A percentile compares a stretch with the other conserved stretches of the same genome.
These are phyloP conservation scores for Dovyalis caffra DNA, from an alignment of 345 rosid species.

Conservation along the genomic window DNA sequence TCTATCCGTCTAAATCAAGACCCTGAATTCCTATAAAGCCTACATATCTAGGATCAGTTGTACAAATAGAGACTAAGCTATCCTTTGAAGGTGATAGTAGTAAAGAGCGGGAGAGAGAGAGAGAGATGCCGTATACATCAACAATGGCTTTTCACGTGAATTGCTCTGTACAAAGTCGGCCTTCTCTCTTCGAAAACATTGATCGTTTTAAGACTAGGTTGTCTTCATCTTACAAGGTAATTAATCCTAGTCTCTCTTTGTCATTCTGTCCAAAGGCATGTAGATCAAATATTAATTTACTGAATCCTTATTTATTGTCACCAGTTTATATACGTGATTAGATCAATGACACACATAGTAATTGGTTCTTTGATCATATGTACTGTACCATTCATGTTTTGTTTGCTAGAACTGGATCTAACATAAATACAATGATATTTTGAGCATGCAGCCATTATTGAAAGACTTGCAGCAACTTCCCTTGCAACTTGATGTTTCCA, in stretches of 20 bases:
- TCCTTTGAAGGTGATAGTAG: not conserved
- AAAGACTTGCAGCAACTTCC: slow-evolving; percentile 20
- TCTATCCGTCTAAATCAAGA: no score
- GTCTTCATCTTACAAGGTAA: not conserved
- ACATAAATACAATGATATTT: not conserved
- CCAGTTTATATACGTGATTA: not conserved
- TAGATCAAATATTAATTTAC: not conserved
- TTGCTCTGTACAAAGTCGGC: not conserved
- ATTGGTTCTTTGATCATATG: not conserved
- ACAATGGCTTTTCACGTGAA: not conserved
- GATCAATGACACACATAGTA: not conserved
- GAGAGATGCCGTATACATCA: not conserved
- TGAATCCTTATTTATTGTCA: not conserved
- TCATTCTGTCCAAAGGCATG: not conserved
- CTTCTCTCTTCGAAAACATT: not conserved
- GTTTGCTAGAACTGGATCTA: not conserved
- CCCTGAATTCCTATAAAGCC: not conserved
- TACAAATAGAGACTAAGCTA: not conserved
- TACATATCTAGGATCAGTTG: not conserved
- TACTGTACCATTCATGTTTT: not conserved
- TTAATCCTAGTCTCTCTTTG: not conserved
- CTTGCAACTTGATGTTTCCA: slow-evolving; percentile 19
- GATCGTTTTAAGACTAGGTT: not conserved
- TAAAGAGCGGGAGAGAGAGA: not conserved
- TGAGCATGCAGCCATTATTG: slow-evolving; percentile 25